Conservation (phyloP, 2,329 filamentous ascomycete genomes). For the Hypoxylon sp. region DNA sequence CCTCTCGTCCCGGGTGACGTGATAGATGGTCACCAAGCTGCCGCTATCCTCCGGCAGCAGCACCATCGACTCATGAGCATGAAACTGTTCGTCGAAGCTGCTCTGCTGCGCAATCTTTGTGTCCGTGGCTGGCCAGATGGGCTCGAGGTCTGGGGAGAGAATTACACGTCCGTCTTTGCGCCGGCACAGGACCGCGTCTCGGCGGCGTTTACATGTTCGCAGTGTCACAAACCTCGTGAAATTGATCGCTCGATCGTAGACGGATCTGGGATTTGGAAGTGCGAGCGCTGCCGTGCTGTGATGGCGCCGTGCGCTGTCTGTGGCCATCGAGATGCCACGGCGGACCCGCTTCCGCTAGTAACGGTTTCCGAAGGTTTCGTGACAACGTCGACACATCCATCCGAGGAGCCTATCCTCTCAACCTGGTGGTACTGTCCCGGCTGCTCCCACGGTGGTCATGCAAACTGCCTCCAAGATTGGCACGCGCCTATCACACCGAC, state of each 20-base stretch:
- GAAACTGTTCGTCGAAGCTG: slow-evolving; percentile 71
- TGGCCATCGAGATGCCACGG: slow-evolving; percentile 63
- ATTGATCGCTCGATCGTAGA: slow-evolving; percentile 61
- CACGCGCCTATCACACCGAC: slow-evolving; percentile 58
- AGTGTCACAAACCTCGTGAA: slow-evolving; percentile 69
- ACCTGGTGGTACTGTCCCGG: slow-evolving; percentile 75
- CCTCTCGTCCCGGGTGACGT: slow-evolving; percentile 68
- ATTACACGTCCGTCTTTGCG: slow-evolving; percentile 67
- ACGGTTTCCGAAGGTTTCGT: slow-evolving; percentile 46
- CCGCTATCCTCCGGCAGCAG: slow-evolving; percentile 70
- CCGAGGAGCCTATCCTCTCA: slow-evolving; percentile 52
- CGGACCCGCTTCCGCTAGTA: slow-evolving; percentile 52
- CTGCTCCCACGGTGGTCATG: slow-evolving; percentile 73
- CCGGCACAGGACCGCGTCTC: slow-evolving; percentile 68
- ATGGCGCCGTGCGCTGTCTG: slow-evolving; percentile 73
- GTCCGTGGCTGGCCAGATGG: slow-evolving; percentile 68
- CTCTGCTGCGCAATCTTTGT: slow-evolving; percentile 72
- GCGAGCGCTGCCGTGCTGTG: slow-evolving; percentile 66
- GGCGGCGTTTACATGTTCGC: slow-evolving; percentile 66
- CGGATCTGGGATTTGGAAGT: slow-evolving; percentile 66
- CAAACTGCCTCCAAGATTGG: slow-evolving; percentile 71
- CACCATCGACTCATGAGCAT: slow-evolving; percentile 71
- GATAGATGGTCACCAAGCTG: slow-evolving; percentile 68
- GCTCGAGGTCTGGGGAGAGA: slow-evolving; percentile 66
- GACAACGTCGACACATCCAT: slow-evolving; percentile 8